Base-by-base conservation (phyloP, 257 asterid species). In the Nicotiana obtusifolia region DNA sequence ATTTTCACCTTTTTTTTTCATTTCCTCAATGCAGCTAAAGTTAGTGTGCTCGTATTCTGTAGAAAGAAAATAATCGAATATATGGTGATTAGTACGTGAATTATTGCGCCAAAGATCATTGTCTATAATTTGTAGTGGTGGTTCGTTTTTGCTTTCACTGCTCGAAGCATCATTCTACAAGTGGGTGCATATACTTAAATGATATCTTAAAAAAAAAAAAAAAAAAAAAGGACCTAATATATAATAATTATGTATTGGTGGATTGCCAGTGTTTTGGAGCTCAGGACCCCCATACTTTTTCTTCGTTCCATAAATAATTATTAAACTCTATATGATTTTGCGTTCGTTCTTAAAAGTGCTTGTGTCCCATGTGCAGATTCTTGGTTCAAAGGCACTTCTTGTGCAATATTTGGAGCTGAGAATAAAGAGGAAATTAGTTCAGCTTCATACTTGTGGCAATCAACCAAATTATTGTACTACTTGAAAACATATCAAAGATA, bases 391-490 rank as follows among this genome's bases (percentile, higher is more conserved):
- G n/a, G 10, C 24, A 56, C 6, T 56, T 56, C 62, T 56, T 56
- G 62, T 2, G 24, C 20, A 56, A 59, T n/a, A 59, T 7, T 19
- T 60, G 11, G 3, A 2, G 6, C 7, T 3, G 16, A 22, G 30
- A 60, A 8, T 60, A 57, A 7, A 57, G 11, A n/a, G 24, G 24
- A 57, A 57, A 57, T 3, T 15, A 52, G 47, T 35, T 20, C 22
- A 68, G 56, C 35, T 5, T 54, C 14, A 69, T 20, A 54, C 7
- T 83, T 83, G 77, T 80, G 81, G 85, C 10, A 83, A 83, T 67
- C 26, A 67, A 79, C 77, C 26, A 22, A 80, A 61, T 57, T 49
- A 28, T 78, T 28, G 20, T 49, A 66, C 66, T 79, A 26, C 22
- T 35, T 76, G 61, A 56, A 54, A 5, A 56, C 61, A 17, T 15